phyloP scores from a whole-genome alignment of 176 grass and related monocot genomes.

The Aegilops tauschii region DNA sequence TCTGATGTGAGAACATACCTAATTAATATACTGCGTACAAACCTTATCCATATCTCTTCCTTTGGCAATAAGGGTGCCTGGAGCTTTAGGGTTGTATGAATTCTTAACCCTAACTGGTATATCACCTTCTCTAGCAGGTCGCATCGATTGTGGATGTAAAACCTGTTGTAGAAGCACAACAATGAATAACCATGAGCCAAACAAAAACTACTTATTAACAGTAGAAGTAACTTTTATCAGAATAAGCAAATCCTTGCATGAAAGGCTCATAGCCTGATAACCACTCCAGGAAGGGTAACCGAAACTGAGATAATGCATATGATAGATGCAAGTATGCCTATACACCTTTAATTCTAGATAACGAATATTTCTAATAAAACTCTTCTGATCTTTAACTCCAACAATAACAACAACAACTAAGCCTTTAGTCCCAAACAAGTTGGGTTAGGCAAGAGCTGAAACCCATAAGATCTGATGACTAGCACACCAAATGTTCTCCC shows the following conservation, averaged over 20 bases:
- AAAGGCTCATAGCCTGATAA: neutral
- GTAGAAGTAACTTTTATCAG: neutral
- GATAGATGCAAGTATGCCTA: neutral
- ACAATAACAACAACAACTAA: too few relatives aligned
- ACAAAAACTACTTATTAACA: neutral
- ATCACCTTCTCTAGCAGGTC: conserved; percentile 90
- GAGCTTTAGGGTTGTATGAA: conserved; percentile 93
- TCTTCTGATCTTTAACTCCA: neutral
- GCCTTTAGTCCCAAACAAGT: too few relatives aligned
- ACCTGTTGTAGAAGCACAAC: conserved; percentile 45
- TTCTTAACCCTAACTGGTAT: conserved; percentile 97
- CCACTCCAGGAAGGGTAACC: neutral
- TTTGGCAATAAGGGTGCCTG: conserved; percentile 90
- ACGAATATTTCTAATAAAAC: neutral
- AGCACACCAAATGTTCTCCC: neutral
- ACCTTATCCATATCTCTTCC: conserved; percentile 90
- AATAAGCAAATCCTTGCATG: neutral
- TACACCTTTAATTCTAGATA: neutral
- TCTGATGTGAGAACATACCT: neutral
- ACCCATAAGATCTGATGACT: neutral
- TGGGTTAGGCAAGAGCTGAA: too few relatives aligned
- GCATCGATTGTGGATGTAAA: conserved; percentile 93
- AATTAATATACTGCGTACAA: conserved; percentile 6
- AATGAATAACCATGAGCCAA: conserved; percentile 3
- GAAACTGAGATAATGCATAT: neutral